phyloP scores from a whole-genome alignment of 495 filamentous ascomycete species.

The Ascobolus immersus region DNA sequence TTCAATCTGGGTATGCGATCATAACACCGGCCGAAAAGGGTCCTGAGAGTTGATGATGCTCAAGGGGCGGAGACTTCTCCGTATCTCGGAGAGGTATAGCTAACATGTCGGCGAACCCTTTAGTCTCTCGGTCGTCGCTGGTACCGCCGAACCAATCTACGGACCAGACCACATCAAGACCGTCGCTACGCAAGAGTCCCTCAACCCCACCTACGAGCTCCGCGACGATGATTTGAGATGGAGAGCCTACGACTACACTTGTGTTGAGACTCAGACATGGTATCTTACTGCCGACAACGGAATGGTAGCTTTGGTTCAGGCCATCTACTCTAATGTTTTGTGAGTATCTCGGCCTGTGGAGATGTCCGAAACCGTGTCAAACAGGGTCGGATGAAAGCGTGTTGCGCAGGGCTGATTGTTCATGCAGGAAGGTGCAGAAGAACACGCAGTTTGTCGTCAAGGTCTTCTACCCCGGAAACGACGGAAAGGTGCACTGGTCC shows the following conservation, averaged over 20 bases:
- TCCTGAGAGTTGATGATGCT: conserved; percentile 1
- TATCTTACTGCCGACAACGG: conserved; percentile 66
- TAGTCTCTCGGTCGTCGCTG: conserved; percentile 73
- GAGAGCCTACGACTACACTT: conserved; percentile 54
- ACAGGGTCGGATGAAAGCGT: conserved; percentile 13
- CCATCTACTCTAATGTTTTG: conserved; percentile 96
- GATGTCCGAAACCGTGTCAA: conserved; percentile 2
- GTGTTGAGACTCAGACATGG: conserved; percentile 90
- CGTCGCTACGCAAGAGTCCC: conserved; percentile 41
- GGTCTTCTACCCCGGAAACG: conserved; percentile 46
- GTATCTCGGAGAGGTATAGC: not conserved
- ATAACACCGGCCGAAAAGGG: not conserved
- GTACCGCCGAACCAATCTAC: conserved; percentile 90
- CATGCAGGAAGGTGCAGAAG: conserved; percentile 52
- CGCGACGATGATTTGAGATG: conserved; percentile 58
- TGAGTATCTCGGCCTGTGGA: conserved; percentile 23
- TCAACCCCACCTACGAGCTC: conserved; percentile 55
- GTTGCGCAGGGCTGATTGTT: not conserved
- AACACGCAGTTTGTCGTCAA: conserved; percentile 83
- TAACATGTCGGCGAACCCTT: conserved; percentile 3
- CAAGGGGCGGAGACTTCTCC: not conserved
- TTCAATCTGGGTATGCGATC: conserved; percentile 10
- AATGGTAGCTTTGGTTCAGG: conserved; percentile 50
- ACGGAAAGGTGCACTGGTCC: conserved; percentile 49
- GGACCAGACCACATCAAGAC: conserved; percentile 51